A percentile compares a stretch with the other conserved stretches of the same genome.
Conservation (phyloP, 495 filamentous ascomycete species). For the Xylaria acuta region DNA sequence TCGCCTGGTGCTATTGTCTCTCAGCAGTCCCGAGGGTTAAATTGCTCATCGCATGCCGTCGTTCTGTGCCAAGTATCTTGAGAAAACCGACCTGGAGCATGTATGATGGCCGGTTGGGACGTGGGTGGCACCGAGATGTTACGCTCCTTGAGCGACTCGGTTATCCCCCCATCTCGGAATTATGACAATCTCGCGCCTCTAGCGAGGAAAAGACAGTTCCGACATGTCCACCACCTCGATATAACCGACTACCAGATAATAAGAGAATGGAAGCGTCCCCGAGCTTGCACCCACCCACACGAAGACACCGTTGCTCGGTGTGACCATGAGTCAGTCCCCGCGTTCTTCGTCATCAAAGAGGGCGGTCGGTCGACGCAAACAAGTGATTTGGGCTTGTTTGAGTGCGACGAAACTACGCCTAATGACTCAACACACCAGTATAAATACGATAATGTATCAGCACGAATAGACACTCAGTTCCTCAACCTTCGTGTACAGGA, state of each 20-base stretch:
- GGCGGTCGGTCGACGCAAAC: constrained; percentile 13
- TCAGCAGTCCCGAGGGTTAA: background rate
- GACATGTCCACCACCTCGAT: constrained; percentile 31
- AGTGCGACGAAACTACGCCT: constrained; percentile 22
- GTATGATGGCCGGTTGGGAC: constrained; percentile 44
- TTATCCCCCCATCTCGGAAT: constrained; percentile 33
- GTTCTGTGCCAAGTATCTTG: background rate
- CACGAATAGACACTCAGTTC: constrained; percentile 22
- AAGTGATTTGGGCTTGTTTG: constrained; percentile 8
- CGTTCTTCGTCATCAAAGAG: constrained; percentile 43
- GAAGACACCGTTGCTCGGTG: constrained; percentile 26
- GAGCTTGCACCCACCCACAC: constrained; percentile 27
- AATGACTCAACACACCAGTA: constrained; percentile 9
- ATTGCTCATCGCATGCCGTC: background rate
- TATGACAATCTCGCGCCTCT: constrained; percentile 29
- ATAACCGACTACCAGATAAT: constrained; percentile 36
- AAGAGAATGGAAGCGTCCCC: constrained; percentile 37
- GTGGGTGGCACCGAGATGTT: constrained; percentile 43
- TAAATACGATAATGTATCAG: constrained; percentile 18
- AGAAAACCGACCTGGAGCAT: constrained; percentile 27
- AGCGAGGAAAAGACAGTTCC: constrained; percentile 38
- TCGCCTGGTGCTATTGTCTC: background rate
- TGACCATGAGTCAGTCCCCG: constrained; percentile 29
- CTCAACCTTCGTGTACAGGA: constrained; percentile 29
- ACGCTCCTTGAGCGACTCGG: constrained; percentile 44